Percentiles rank a stretch among this genome's conserved stretches.
Evolutionary conservation across 106 monocot genomes (phyloP).

Genomic region (Dioscorea alata): DNA sequence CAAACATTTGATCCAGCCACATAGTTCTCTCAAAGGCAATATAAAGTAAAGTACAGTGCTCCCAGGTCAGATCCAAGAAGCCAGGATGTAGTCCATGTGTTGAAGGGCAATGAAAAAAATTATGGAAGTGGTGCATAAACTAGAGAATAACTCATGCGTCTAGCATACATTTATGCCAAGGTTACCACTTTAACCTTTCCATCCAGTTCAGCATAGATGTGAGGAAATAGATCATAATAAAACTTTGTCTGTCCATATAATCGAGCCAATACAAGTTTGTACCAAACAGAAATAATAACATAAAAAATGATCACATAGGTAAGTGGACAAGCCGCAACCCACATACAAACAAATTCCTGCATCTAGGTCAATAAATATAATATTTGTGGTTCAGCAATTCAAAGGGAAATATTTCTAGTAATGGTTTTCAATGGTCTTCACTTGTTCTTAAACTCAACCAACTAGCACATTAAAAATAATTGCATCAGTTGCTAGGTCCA

Average conservation of each 20-base stretch:
- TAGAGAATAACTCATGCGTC: neutral
- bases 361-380: neutral
- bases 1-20: neutral
- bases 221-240: neutral
- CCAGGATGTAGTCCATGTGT: neutral
- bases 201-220: neutral
- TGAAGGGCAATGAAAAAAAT: neutral
- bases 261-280: neutral
- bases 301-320: too few relatives aligned
- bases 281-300: too few relatives aligned
- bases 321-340: too few relatives aligned
- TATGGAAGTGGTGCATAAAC: neutral
- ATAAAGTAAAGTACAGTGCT: neutral
- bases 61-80: neutral
- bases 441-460: too few relatives aligned
- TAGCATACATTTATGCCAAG: neutral
- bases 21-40: conserved; percentile 7
- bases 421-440: too few relatives aligned
- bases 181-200: neutral
- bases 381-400: neutral
- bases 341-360: neutral
- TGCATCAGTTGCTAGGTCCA: too few relatives aligned
- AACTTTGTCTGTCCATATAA: neutral
- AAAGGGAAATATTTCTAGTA: neutral
- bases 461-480: too few relatives aligned